Evolutionary conservation across 1,284 basidiomycete genomes (phyloP).

Genomic region (Cryptococcus sp.): DNA sequence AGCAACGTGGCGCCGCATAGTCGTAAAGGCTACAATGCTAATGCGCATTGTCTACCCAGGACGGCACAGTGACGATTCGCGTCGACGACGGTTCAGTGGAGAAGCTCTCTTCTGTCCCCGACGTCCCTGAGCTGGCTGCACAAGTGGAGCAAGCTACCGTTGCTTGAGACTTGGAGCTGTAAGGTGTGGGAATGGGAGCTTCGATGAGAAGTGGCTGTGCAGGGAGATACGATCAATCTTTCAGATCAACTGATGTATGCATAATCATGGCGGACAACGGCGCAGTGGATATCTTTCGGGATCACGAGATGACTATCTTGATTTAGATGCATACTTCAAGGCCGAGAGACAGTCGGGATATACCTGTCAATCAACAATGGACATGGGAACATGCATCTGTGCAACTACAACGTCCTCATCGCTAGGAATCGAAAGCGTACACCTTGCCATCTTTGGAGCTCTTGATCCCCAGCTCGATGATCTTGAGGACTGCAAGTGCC

Average conservation of each 20-base stretch:
- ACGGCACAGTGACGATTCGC: conserved; percentile 55
- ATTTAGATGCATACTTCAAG: too few relatives aligned
- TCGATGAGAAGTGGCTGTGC: too few relatives aligned
- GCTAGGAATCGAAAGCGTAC: background rate
- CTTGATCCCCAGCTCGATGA: conserved; percentile 37
- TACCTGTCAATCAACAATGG: too few relatives aligned
- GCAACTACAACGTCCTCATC: too few relatives aligned
- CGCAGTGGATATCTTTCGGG: too few relatives aligned
- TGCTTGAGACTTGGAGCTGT: background rate
- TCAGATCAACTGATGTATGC: too few relatives aligned
- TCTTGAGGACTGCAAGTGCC: conserved; percentile 28
- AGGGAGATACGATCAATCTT: too few relatives aligned
- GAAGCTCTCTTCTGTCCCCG: conserved; percentile 43
- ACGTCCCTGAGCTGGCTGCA: conserved; percentile 23
- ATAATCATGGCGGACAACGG: too few relatives aligned
- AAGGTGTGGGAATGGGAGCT: background rate
- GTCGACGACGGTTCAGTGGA: conserved; percentile 47
- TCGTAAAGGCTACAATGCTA: conserved; percentile 7
- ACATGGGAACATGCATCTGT: too few relatives aligned
- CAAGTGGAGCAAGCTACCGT: conserved; percentile 5
- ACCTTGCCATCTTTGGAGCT: conserved; percentile 33
- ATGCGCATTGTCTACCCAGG: conserved; percentile 32
- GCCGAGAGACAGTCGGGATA: too few relatives aligned
- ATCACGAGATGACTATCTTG: too few relatives aligned
- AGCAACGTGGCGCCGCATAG: conserved; percentile 26